Conservation (phyloP, 2,329 filamentous ascomycete genomes). For the Elsinoe necatrix region DNA sequence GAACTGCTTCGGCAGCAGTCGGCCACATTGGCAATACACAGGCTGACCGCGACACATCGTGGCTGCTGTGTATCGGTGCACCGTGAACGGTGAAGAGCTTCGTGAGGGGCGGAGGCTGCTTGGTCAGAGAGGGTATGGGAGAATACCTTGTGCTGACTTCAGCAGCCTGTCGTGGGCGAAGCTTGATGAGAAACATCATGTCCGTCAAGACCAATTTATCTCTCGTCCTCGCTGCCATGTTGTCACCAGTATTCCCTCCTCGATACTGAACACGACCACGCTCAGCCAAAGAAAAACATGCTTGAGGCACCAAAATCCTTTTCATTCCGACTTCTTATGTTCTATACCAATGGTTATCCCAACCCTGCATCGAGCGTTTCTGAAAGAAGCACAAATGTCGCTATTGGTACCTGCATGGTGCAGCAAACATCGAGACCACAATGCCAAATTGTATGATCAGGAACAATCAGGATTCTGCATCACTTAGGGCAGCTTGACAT, state of each 20-base stretch:
- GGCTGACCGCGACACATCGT: neutral
- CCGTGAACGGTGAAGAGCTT: neutral
- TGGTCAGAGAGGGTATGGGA: neutral
- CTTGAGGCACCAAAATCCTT: neutral
- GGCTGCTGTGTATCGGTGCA: neutral
- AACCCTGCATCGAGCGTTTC: neutral
- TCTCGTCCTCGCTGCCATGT: neutral
- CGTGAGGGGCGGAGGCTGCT: neutral
- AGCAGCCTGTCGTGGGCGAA: neutral
- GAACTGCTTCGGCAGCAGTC: neutral
- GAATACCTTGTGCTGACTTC: neutral
- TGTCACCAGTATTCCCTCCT: neutral
- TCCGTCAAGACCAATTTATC: neutral
- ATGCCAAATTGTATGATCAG: neutral
- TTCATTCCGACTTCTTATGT: neutral
- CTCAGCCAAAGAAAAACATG: neutral
- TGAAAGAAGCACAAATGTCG: neutral
- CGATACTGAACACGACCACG: neutral
- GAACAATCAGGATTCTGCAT: neutral
- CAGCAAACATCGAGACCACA: neutral
- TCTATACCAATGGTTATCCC: neutral
- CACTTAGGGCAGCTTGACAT: neutral
- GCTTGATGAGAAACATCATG: neutral
- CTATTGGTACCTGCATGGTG: neutral
- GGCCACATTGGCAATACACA: slow-evolving; percentile 2